Percentiles rank a stretch among this genome's conserved stretches.
phyloP scores from a whole-genome alignment of 305 asterid genomes.

The Fraxinus paxiana region DNA sequence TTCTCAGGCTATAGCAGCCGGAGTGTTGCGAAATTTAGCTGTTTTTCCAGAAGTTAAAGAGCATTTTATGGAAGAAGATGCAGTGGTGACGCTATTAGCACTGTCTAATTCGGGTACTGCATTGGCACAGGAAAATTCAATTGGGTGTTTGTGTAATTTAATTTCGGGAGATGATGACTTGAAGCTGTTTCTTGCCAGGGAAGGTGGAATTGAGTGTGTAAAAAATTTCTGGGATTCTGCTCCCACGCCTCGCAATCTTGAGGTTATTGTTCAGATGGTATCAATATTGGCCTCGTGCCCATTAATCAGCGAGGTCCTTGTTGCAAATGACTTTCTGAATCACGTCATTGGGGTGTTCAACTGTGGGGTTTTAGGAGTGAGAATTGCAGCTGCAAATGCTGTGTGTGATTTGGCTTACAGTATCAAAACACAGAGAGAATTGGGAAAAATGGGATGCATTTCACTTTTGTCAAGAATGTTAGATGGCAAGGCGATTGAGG shows the following conservation, averaged over 20 bases:
- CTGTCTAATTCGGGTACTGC: slow-evolving; percentile 66
- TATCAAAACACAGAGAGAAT: slow-evolving; percentile 54
- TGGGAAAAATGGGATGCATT: slow-evolving; percentile 75
- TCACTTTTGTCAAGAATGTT: slow-evolving; percentile 47
- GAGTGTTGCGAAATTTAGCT: slow-evolving; percentile 56
- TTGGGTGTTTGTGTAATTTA: slow-evolving; percentile 70
- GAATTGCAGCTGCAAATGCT: slow-evolving; percentile 62
- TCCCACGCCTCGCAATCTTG: slow-evolving; percentile 41
- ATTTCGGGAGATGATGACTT: slow-evolving; percentile 44
- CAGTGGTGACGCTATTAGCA: slow-evolving; percentile 40
- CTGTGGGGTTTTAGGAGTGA: slow-evolving; percentile 52
- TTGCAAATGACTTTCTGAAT: slow-evolving; percentile 44
- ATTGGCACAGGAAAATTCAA: slow-evolving; percentile 70
- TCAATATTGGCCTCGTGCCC: slow-evolving; percentile 54
- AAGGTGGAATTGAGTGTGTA: slow-evolving; percentile 61
- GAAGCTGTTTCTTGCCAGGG: slow-evolving; percentile 57
- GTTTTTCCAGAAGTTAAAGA: slow-evolving; percentile 54
- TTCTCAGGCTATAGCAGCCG: slow-evolving; percentile 84
- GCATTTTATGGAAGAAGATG: slow-evolving; percentile 65
- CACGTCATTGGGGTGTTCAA: slow-evolving; percentile 44
- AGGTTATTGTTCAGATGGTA: slow-evolving; percentile 57
- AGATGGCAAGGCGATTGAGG: slow-evolving; percentile 72
- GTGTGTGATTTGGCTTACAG: slow-evolving; percentile 51
- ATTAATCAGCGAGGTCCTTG: slow-evolving; percentile 54
- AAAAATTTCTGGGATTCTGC: slow-evolving; percentile 66